Evolutionary conservation across 257 asterid genomes (phyloP), one percentile per base, ranked within the genome.

Genomic region (Scutellaria galericulata): DNA sequence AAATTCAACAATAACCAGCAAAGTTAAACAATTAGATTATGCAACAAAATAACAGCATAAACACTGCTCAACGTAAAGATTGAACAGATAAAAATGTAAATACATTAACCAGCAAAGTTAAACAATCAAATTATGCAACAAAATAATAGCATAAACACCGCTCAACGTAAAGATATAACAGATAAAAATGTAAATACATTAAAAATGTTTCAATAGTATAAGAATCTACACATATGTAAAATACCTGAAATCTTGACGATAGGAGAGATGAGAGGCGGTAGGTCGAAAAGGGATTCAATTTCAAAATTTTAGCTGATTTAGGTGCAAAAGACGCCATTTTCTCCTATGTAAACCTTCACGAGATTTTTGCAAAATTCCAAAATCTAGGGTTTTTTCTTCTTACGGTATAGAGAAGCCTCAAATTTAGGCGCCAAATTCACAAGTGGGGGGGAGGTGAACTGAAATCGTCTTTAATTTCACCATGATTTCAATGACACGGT

Each of bases 261-360:
- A 80, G 67, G 41, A 47, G 37, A 66, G 77, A 72, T 66, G 83
- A 73, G 84, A 81, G 57, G 54, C 81, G 70, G 67, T 15, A 72
- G 51, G 66, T 24, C 55, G 76, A 74, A 4, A 77, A 42, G 42
- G 78, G 45, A 39, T 52, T 79, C n/a, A 60, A 61, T 55, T 79
- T 81, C 39, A 73, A 69, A 57, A 73, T 35, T 20, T 70, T 77
- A 63, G 83, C 53, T 11, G 77, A 46, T 42, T 76, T 81, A 7
- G 70, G 35, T n/a, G 71, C 90, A 83, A 80, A 76, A 40, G 79
- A 55, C 63, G 72, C 77, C 90, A 85, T 83, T 45, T 50, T 41
- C 44, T 7, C 58, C 44, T 18, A 37, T 7, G 13, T 75, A 14
- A 41, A 18, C 18, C 40, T 41, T 70, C 53, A 58, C 65, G 20